Evolutionary conservation across 108 stramenopile genomes (phyloP).

Genomic region (Nitzschia putrida): DNA sequence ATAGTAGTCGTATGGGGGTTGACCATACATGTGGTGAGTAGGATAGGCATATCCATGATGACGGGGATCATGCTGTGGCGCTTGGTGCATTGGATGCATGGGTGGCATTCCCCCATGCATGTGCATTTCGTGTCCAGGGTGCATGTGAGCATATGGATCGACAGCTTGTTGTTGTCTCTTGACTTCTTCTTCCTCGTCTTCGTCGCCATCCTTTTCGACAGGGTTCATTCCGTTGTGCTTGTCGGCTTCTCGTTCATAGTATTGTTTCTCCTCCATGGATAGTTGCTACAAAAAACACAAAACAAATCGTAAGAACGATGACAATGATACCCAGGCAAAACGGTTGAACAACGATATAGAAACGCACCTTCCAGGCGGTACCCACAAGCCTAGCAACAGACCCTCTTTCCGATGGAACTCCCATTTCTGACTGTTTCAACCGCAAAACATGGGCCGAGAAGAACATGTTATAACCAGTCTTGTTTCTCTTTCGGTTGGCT

Average conservation of each 20-base stretch:
- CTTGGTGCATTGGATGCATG: conserved; percentile 44
- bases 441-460: conserved; percentile 73
- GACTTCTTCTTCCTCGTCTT: conserved; percentile 51
- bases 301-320: not conserved
- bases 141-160: conserved; percentile 28
- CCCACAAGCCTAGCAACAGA: conserved; percentile 75
- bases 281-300: conserved; percentile 36
- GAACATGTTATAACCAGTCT: conserved; percentile 84
- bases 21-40: conserved; percentile 42
- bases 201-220: conserved; percentile 50
- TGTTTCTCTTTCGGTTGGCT: conserved; percentile 73
- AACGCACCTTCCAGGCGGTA: conserved; percentile 74
- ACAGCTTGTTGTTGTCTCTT: conserved; percentile 10
- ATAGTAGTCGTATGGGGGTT: conserved; percentile 45
- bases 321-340: too few species aligned
- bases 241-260: conserved; percentile 78
- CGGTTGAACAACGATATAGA: not conserved
- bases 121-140: conserved; percentile 46
- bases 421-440: conserved; percentile 62
- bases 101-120: conserved; percentile 44
- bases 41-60: conserved; percentile 43
- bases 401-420: conserved; percentile 75
- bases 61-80: conserved; percentile 49
- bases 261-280: conserved; percentile 69
- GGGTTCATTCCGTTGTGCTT: conserved; percentile 70